Percentiles rank a stretch among this genome's conserved stretches.
These are phyloP conservation scores for Pistacia integerrima DNA, from an alignment of 345 rosid genomes.

Conservation along the genomic window DNA sequence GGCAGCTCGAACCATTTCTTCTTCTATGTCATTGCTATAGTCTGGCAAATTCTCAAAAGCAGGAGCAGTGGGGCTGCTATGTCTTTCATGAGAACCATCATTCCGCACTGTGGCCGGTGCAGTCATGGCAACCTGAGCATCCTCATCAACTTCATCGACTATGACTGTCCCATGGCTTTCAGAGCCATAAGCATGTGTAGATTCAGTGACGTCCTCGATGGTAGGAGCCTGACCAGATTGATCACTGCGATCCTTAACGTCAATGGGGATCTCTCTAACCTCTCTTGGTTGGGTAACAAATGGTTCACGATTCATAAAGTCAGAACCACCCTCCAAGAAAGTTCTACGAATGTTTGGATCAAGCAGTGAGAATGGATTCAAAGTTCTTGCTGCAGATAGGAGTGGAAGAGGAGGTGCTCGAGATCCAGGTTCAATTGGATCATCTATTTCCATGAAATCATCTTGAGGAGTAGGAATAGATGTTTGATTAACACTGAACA, in stretches of 20 bases:
- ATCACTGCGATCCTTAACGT: slow-evolving; percentile 61
- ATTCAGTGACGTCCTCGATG: slow-evolving; percentile 78
- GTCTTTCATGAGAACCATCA: slow-evolving; percentile 30
- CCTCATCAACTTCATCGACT: slow-evolving; percentile 64
- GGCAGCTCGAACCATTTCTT: slow-evolving; percentile 97
- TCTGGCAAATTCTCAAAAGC: slow-evolving; percentile 49
- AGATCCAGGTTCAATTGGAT: slow-evolving; percentile 48
- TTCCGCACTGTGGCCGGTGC: slow-evolving; percentile 27
- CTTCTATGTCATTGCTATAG: slow-evolving; percentile 81
- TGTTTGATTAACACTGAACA: slow-evolving; percentile 37
- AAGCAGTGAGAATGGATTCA: slow-evolving; percentile 45
- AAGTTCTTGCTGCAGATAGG: slow-evolving; percentile 38
- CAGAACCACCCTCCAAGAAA: slow-evolving; percentile 44
- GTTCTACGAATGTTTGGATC: slow-evolving; percentile 50
- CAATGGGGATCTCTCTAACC: slow-evolving; percentile 87
- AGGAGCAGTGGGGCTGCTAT: slow-evolving; percentile 45
- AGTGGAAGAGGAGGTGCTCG: slow-evolving; percentile 40
- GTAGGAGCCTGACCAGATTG: slow-evolving; percentile 63
- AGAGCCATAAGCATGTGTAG: slow-evolving; percentile 48
- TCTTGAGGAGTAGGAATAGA: slow-evolving; percentile 43
- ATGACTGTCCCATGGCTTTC: slow-evolving; percentile 55
- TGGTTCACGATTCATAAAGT: slow-evolving; percentile 46
- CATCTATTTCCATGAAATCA: slow-evolving; percentile 91
- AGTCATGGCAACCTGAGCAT: slow-evolving; percentile 36
- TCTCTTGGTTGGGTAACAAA: slow-evolving; percentile 81